A percentile compares a stretch with the other conserved stretches of the same genome.
These are phyloP conservation scores for Rhododendron vialii DNA, from an alignment of 148 eudicot species.

Conservation along the genomic window DNA sequence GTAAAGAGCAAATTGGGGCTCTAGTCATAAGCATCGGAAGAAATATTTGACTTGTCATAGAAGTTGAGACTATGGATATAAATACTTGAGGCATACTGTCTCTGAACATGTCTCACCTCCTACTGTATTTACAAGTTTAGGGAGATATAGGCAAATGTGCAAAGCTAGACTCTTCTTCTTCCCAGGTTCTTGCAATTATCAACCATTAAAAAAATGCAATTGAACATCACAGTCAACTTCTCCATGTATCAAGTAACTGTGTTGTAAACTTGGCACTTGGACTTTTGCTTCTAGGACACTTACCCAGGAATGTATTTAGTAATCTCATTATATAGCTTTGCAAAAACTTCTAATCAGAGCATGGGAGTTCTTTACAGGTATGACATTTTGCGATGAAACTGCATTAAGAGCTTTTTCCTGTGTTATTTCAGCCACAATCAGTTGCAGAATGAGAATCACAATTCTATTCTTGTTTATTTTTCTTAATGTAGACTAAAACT, in stretches of 20 bases:
- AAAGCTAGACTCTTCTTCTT: neutral
- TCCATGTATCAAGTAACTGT: neutral
- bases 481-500: neutral
- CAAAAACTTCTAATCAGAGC: too few relatives aligned
- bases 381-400: constrained; percentile 81
- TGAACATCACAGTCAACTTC: neutral
- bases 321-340: too few relatives aligned
- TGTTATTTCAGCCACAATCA: constrained; percentile 6
- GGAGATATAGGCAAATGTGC: neutral
- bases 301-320: neutral
- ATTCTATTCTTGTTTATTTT: neutral
- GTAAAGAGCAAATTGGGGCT: too few relatives aligned
- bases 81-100: neutral
- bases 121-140: neutral
- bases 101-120: neutral
- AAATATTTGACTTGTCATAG: neutral
- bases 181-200: too few relatives aligned
- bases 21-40: too few relatives aligned
- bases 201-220: neutral
- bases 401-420: constrained; percentile 88
- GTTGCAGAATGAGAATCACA: neutral
- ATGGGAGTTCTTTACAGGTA: too few relatives aligned
- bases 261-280: neutral
- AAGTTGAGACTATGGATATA: neutral
- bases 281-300: neutral